Evolutionary conservation across 257 asterid species (phyloP).

Genomic region (Przewalskia tangutica): DNA sequence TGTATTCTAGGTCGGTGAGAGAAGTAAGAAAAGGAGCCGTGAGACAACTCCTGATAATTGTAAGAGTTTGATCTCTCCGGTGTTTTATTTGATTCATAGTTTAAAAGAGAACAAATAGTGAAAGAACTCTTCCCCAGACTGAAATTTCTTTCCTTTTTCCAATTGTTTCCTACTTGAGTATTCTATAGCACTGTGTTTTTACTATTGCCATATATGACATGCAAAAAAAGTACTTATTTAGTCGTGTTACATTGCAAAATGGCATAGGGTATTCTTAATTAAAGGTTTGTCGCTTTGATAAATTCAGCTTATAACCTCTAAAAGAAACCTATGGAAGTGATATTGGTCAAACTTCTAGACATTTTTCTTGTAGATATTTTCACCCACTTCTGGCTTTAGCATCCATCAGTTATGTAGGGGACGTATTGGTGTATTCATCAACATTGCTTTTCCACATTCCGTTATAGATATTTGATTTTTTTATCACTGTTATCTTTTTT

Average conservation of each 20-base stretch:
- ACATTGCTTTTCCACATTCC: neutral
- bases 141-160: neutral
- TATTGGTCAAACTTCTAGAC: neutral
- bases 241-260: neutral
- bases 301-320: neutral
- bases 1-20: constrained; percentile 39
- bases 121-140: neutral
- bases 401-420: neutral
- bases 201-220: neutral
- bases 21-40: constrained; percentile 56
- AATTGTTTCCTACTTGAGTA: neutral
- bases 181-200: neutral
- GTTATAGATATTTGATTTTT: neutral
- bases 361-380: neutral
- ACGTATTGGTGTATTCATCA: neutral
- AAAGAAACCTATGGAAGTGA: neutral
- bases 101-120: neutral
- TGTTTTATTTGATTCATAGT: neutral
- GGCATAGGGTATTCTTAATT: neutral
- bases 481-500: neutral
- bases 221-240: neutral
- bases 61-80: constrained; percentile 17
- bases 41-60: constrained; percentile 55
- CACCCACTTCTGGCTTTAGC: neutral
- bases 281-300: neutral